These are phyloP conservation scores for Boletales sp. DNA, from an alignment of 768 basidiomycete species.

Conservation along the genomic window DNA sequence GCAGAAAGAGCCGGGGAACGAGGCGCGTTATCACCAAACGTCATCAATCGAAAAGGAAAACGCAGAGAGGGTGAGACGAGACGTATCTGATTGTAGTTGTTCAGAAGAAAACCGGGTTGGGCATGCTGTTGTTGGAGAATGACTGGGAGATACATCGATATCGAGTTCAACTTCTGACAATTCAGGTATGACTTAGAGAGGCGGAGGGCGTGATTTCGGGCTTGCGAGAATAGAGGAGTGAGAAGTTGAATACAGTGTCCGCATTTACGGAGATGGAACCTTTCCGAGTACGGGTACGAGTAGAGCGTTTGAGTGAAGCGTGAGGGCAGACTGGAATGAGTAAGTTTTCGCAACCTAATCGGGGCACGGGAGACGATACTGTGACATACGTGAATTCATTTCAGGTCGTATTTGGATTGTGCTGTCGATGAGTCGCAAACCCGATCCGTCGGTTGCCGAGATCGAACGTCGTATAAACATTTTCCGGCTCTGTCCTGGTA, in stretches of 20 bases:
- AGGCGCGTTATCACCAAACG: constrained; percentile 18
- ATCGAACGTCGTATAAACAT: too few relatives aligned
- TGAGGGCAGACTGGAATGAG: constrained; percentile 18
- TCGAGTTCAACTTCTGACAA: constrained; percentile 18
- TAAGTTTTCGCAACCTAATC: background rate
- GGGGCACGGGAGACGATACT: background rate
- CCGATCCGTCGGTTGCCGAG: too few relatives aligned
- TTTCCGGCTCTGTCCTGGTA: too few relatives aligned
- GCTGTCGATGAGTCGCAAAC: too few relatives aligned
- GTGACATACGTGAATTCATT: constrained; percentile 23
- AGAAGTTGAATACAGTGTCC: constrained; percentile 6
- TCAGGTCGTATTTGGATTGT: constrained; percentile 8
- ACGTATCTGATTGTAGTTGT: background rate
- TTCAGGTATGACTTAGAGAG: constrained; percentile 32
- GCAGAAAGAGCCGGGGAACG: constrained; percentile 29
- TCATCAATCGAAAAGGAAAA: constrained; percentile 31
- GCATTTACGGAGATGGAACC: constrained; percentile 3
- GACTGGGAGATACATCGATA: constrained; percentile 3
- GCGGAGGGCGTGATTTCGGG: constrained; percentile 22
- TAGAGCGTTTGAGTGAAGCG: constrained; percentile 25
- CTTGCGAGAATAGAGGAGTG: constrained; percentile 2
- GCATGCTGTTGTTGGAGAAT: constrained; percentile 20
- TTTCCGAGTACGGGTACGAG: constrained; percentile 23
- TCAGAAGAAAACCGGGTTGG: constrained; percentile 6
- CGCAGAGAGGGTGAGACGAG: constrained; percentile 30